Evolutionary conservation across 2,329 filamentous ascomycete species (phyloP).

Genomic region (Chaetomiaceae sp.): DNA sequence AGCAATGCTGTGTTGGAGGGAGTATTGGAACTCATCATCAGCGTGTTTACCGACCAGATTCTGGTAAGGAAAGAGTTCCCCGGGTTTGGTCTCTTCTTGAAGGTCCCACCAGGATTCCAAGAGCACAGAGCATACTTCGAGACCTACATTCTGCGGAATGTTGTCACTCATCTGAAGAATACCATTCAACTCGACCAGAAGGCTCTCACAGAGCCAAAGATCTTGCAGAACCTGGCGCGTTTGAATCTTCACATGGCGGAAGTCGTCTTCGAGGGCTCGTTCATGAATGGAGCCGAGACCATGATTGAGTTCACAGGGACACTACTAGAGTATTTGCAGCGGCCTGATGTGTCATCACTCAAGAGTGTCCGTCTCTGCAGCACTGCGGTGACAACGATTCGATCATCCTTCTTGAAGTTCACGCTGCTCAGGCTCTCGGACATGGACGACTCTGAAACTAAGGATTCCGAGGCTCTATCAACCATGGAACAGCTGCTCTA

Average conservation of each 20-base stretch:
- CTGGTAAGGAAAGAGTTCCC: slow-evolving; percentile 84
- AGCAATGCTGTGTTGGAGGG: slow-evolving; percentile 70
- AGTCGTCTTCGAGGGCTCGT: slow-evolving; percentile 94
- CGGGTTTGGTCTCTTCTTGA: slow-evolving; percentile 79
- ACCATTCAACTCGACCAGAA: slow-evolving; percentile 68
- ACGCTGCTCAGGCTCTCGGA: slow-evolving; percentile 80
- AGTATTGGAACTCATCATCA: slow-evolving; percentile 71
- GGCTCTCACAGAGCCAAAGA: slow-evolving; percentile 71
- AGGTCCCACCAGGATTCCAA: slow-evolving; percentile 85
- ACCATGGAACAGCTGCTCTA: slow-evolving; percentile 86
- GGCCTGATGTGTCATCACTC: slow-evolving; percentile 71
- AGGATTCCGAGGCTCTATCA: slow-evolving; percentile 58
- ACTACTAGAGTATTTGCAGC: slow-evolving; percentile 82
- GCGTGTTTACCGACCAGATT: slow-evolving; percentile 81
- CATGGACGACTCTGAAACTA: slow-evolving; percentile 61
- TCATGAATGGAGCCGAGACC: slow-evolving; percentile 78
- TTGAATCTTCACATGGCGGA: slow-evolving; percentile 80
- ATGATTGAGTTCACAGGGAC: slow-evolving; percentile 83
- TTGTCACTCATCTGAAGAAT: slow-evolving; percentile 66
- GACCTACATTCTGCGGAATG: slow-evolving; percentile 76
- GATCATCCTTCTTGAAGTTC: slow-evolving; percentile 71
- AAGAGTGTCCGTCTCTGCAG: slow-evolving; percentile 91
- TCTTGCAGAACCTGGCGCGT: slow-evolving; percentile 81
- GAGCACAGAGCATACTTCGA: slow-evolving; percentile 96
- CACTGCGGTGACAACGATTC: slow-evolving; percentile 72